Evolutionary conservation across 1,139 yeast species (phyloP), one percentile per base, ranked within the genome.

Genomic region (Hyphopichia pseudoburtonii): DNA sequence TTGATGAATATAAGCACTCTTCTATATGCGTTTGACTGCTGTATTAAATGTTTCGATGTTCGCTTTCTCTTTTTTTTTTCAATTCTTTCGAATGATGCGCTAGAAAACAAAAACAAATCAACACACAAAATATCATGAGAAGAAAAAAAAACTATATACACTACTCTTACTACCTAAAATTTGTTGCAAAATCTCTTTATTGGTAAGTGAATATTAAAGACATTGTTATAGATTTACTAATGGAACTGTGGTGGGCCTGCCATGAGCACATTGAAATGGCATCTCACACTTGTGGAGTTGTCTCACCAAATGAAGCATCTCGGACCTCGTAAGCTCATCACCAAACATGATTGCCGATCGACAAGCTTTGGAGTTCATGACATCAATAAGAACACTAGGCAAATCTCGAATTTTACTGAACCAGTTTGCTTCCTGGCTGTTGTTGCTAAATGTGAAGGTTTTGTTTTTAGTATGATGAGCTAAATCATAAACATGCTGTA

Each of bases 231-330:
- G 22, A 16, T 30, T 54, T 16, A 64, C 70, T 7, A 84, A 39
- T 0, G 94, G 90, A 0, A 80, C 73, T 11, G 84, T 59, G 0
- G 90, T 76, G 0, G 95, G 95, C 36, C 96, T 58, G 0, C 96
- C 96, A 57, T 88, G 96, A 0, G 96, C 96, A 65, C 96, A 88
- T 39, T 76, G 81, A 46, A 86, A 84, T 0, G 96, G 95, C 12
- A 72, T 57, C 14, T 60, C 51, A 50, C 95, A 86, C 3, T 41
- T 29, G 0, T 66, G 48, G 18, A 87, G 62, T 2, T 60, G 44
- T 1, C 39, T 32, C 0, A 86, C 48, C 32, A 86, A 48, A 0
- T 49, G 33, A 2, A 49, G 41, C 64, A 88, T 82, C 38, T 80
- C 75, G 0, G 42, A 44, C 1, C 33, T 37, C 0, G 66, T 49